Percentiles rank a stretch among this genome's conserved stretches.
phyloP scores from a whole-genome alignment of 306 rosid species.

The Fragaria iinumae region DNA sequence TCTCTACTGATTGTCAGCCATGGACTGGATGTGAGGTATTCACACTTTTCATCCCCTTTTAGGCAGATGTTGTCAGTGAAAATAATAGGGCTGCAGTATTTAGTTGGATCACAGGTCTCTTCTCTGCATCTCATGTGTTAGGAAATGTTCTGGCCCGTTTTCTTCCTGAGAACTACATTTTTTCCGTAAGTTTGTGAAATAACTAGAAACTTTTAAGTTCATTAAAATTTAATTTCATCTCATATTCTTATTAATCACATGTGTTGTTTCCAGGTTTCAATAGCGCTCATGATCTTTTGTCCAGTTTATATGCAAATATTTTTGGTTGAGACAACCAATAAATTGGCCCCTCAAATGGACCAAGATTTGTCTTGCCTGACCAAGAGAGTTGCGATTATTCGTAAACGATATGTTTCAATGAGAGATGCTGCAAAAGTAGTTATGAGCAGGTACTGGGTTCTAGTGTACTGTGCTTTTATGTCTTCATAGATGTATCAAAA shows the following conservation, averaged over 20 bases:
- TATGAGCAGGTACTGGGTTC: constrained; percentile 46
- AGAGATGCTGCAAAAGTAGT: constrained; percentile 58
- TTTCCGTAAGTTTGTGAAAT: constrained; percentile 31
- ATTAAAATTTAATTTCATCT: neutral
- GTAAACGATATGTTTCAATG: constrained; percentile 58
- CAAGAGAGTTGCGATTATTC: constrained; percentile 37
- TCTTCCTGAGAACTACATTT: constrained; percentile 54
- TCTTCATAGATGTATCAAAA: neutral
- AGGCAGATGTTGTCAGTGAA: constrained; percentile 67
- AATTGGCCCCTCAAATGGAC: constrained; percentile 26
- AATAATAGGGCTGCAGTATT: constrained; percentile 54
- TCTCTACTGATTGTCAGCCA: neutral
- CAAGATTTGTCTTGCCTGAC: constrained; percentile 37
- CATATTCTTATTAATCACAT: neutral
- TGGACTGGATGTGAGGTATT: neutral
- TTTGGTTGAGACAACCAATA: constrained; percentile 49
- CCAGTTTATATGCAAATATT: constrained; percentile 69
- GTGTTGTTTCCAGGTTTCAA: constrained; percentile 58
- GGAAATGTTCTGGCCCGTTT: constrained; percentile 57
- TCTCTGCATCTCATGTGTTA: constrained; percentile 58
- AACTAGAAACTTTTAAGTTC: neutral
- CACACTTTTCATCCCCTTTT: constrained; percentile 17
- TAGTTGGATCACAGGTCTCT: constrained; percentile 66
- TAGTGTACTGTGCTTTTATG: neutral
- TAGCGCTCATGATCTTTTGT: constrained; percentile 52